Base-by-base conservation (phyloP, 306 rosid genomes). In the Delonix regia region DNA sequence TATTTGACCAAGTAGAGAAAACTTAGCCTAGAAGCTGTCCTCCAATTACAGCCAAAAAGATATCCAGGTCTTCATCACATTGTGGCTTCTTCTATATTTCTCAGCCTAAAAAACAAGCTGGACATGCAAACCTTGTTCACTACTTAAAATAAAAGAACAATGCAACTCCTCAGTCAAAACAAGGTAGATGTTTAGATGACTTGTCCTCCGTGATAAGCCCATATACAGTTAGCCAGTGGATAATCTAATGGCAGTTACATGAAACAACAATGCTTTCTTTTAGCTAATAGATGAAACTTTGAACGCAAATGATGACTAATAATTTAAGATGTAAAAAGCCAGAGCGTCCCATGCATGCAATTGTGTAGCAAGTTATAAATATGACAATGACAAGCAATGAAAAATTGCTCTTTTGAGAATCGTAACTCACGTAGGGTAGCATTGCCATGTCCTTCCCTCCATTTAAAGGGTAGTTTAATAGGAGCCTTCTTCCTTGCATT, bases 361-460 rank as follows among this genome's bases (percentile, higher is more conserved):
- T n/a, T n/a, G n/a, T n/a, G n/a, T n/a, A n/a, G n/a, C n/a, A n/a
- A n/a, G n/a, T n/a, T n/a, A n/a, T n/a, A n/a, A n/a, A n/a, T n/a
- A n/a, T 30, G 75, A 10, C 4, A n/a, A 30, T 16, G 27, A 49
- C 42, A 19, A 55, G 21, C 61, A 48, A 47, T 48, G 60, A 75
- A 73, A 24, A 49, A 69, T 53, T 62, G 12, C 3, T 25, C 68
- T 52, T 65, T 69, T 81, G 64, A 85, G 71, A 71, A 51, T 71
- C 72, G 52, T 57, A 82, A 87, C 98, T 85, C 80, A 94, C 98
- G 55, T 83, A 87, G 82, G 81, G 84, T 73, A 83, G 89, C 86
- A 80, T 81, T 82, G 12, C 87, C 81, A 45, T 88, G 85, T 74
- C 90, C 93, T 63, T 93, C 98, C 85, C 68, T 91, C 89, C 88